phyloP scores from a whole-genome alignment of 352 stramenopile species.

The Globisporangium camurandrum region DNA sequence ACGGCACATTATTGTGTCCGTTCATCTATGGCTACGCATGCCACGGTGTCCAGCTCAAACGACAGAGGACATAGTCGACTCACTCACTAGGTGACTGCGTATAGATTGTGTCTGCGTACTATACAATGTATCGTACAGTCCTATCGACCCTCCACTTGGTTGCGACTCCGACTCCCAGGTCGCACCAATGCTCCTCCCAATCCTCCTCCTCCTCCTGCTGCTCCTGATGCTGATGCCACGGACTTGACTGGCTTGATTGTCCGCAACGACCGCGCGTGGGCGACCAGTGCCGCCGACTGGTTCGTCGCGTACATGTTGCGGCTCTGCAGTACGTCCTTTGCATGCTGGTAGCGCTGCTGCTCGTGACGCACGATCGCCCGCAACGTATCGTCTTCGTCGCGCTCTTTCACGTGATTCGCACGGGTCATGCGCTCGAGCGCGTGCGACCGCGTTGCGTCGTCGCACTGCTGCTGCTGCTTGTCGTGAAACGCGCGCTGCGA shows the following conservation, averaged over 20 bases:
- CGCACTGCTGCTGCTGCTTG: constrained; percentile 15
- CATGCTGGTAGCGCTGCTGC: constrained; percentile 41
- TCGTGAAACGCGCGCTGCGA: constrained; percentile 20
- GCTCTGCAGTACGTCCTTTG: constrained; percentile 45
- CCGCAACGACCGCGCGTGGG: constrained; percentile 20
- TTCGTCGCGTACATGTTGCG: constrained; percentile 62
- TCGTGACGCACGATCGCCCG: constrained; percentile 56
- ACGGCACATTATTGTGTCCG: too few relatives aligned
- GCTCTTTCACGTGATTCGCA: constrained; percentile 24
- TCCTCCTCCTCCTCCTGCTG: too few relatives aligned
- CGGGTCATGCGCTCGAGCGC: constrained; percentile 25
- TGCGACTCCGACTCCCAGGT: constrained; percentile 1
- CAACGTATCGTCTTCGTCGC: constrained; percentile 58
- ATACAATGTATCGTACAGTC: too few relatives aligned
- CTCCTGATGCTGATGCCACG: too few relatives aligned
- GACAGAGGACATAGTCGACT: too few relatives aligned
- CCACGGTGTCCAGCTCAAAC: too few relatives aligned
- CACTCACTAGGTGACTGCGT: too few relatives aligned
- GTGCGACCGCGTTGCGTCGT: constrained; percentile 17
- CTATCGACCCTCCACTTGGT: constrained; percentile 9
- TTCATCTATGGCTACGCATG: too few relatives aligned
- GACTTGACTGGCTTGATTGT: too few relatives aligned
- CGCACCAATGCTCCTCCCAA: background rate
- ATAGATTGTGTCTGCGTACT: too few relatives aligned
- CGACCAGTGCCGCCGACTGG: constrained; percentile 29